These are phyloP conservation scores for Suillus subluteus DNA, from an alignment of 768 basidiomycete species.

Conservation along the genomic window DNA sequence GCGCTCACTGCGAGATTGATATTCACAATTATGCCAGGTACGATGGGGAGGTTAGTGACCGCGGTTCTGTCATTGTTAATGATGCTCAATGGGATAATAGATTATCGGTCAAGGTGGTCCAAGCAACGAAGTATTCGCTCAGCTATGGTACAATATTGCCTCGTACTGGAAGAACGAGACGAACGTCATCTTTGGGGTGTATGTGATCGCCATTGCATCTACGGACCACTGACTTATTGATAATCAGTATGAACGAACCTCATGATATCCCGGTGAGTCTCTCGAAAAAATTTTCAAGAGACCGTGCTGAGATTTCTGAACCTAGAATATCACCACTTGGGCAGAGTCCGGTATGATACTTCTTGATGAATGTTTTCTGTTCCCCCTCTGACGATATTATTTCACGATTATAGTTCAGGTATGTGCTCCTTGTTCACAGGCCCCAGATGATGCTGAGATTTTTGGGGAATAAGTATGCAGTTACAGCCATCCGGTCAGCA, in stretches of 20 bases:
- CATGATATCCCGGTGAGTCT: slow-evolving; percentile 51
- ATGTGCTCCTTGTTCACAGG: background rate
- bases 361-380: too few species aligned
- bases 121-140: slow-evolving; percentile 54
- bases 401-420: slow-evolving; percentile 3
- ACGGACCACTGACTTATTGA: background rate
- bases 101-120: slow-evolving; percentile 70
- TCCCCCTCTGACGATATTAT: background rate
- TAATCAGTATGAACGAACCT: slow-evolving; percentile 62
- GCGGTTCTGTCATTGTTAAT: background rate
- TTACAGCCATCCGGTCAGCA: slow-evolving; percentile 61
- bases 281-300: background rate
- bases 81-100: slow-evolving; percentile 20
- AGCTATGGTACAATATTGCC: slow-evolving; percentile 58
- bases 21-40: slow-evolving; percentile 66
- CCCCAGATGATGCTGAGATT: background rate
- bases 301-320: background rate
- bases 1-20: slow-evolving; percentile 59
- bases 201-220: slow-evolving; percentile 20
- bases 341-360: slow-evolving; percentile 36
- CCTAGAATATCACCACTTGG: slow-evolving; percentile 46
- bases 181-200: slow-evolving; percentile 55
- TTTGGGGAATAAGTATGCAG: slow-evolving; percentile 51
- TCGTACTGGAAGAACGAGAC: slow-evolving; percentile 45
- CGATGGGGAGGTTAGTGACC: slow-evolving; percentile 42